Base-by-base conservation (phyloP, 1,284 basidiomycete species). In the Rhodotorula mucilaginosa region DNA sequence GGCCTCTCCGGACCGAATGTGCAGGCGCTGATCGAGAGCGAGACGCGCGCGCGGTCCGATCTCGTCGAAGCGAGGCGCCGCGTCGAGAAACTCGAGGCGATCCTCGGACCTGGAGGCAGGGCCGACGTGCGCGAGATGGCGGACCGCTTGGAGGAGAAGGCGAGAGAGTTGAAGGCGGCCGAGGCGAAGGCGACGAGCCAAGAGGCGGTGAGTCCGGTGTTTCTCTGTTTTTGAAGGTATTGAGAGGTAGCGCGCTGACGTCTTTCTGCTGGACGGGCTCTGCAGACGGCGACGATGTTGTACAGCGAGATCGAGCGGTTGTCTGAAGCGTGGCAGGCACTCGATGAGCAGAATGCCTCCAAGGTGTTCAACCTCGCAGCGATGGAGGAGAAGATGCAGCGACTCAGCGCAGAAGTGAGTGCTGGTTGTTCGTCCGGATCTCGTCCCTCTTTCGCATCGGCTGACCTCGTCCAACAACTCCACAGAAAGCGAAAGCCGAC, bases 251-350 rank as follows among this genome's bases (percentile, higher is more conserved):
- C 52, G 6, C 2, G 49, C 58, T 8, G 3, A 18, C 12, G 23
- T 5, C 3, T 10, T 34, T 19, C 0, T 2, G 31, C 31, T 39
- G 5, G 39, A 39, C 8, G 39, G 39, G 39, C 29, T 5, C 6
- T 29, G 12, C 78, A 92, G 87, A 85, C 89, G 8, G 89, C 92
- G 74, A 85, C 87, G n/a, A 86, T 90, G 39, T 81, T 95, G 31
- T 96, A 91, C 78, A 84, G 88, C 54, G 95, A 98, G 82, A 83
- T 97, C 8, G 94, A 97, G 73, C 88, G 89, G 75, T 81, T 98
- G 44, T 93, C 92, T 21, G 86, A 87, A 61, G 89, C 93, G 0
- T 97, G 93, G 90, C 92, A 94, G 78, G 83, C 86, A n/a, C 83
- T 95, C 46, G 92, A 96, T 76, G 85, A 87, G 64, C 90, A 93